Conservation (phyloP, 2,329 filamentous ascomycete genomes). For the Calonectria pseudoreteaudii region DNA sequence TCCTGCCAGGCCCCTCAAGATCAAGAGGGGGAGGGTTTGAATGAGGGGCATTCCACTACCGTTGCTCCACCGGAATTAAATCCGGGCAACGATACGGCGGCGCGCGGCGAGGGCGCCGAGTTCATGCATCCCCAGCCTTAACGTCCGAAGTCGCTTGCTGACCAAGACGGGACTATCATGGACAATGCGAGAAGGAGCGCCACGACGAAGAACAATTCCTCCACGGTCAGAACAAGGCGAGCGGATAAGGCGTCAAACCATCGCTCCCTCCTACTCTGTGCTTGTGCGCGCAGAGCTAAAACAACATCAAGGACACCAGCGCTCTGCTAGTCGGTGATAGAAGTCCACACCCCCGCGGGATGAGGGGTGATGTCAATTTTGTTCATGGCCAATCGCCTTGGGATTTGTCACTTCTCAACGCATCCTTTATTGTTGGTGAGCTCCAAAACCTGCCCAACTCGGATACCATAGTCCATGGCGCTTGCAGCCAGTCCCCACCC, state of each 20-base stretch:
- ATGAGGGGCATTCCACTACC: conserved; percentile 10
- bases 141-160: conserved; percentile 42
- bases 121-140: conserved; percentile 36
- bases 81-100: conserved; percentile 34
- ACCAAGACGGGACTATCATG: conserved; percentile 24
- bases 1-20: neutral
- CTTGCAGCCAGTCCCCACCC: conserved; percentile 28
- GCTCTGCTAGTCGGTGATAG: conserved; percentile 31
- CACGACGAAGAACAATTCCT: neutral
- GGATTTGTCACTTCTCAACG: conserved; percentile 25
- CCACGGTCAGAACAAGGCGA: neutral
- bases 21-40: conserved; percentile 11
- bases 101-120: conserved; percentile 40
- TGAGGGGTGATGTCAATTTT: conserved; percentile 25
- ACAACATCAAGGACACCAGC: conserved; percentile 1
- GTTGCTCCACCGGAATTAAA: conserved; percentile 38
- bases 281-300: neutral
- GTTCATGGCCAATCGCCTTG: conserved; percentile 27
- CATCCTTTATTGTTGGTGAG: conserved; percentile 24
- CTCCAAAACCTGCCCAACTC: conserved; percentile 33
- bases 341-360: conserved; percentile 28
- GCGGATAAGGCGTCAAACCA: neutral
- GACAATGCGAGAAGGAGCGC: conserved; percentile 22
- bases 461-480: conserved; percentile 22
- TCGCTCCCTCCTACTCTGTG: neutral